A percentile compares a stretch with the other conserved stretches of the same genome.
Evolutionary conservation across 352 stramenopile genomes (phyloP).

Genomic region (Phytophthora nicotianae): DNA sequence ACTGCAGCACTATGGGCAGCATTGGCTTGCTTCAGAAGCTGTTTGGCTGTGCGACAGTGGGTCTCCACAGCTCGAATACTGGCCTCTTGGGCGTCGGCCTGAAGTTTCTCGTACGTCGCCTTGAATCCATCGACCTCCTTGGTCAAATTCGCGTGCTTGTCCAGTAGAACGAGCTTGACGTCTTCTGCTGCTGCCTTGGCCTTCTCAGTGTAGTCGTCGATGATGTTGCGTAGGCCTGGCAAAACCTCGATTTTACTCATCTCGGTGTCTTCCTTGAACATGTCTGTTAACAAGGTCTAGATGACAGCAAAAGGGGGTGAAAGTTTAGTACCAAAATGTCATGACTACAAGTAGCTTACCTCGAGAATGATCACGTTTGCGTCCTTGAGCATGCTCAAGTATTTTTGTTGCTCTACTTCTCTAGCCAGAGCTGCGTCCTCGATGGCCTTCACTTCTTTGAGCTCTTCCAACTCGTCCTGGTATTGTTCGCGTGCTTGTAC

Average conservation of each 20-base stretch:
- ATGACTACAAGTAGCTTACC: slow-evolving; percentile 25
- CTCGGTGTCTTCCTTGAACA: slow-evolving; percentile 94
- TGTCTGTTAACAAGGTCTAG: slow-evolving; percentile 87
- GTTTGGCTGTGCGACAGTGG: slow-evolving; percentile 81
- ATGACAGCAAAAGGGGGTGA: too few relatives aligned
- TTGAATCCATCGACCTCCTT: slow-evolving; percentile 69
- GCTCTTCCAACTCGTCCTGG: slow-evolving; percentile 85
- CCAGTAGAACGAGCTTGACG: slow-evolving; percentile 79
- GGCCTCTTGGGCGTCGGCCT: slow-evolving; percentile 66
- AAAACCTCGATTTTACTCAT: slow-evolving; percentile 92
- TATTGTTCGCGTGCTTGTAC: slow-evolving; percentile 90
- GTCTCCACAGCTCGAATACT: slow-evolving; percentile 84
- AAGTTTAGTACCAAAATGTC: neutral
- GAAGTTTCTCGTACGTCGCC: slow-evolving; percentile 65
- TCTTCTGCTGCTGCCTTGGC: slow-evolving; percentile 83
- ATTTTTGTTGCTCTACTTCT: slow-evolving; percentile 81
- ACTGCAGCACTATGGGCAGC: slow-evolving; percentile 21
- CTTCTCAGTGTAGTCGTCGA: slow-evolving; percentile 91
- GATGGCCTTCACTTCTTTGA: slow-evolving; percentile 88
- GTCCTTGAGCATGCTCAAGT: slow-evolving; percentile 79
- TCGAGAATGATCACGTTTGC: slow-evolving; percentile 91
- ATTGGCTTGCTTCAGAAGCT: slow-evolving; percentile 64
- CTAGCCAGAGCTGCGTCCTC: slow-evolving; percentile 76
- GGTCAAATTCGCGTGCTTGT: slow-evolving; percentile 62
- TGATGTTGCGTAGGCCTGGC: slow-evolving; percentile 87